A percentile compares a stretch with the other conserved stretches of the same genome.
Evolutionary conservation across 2,329 filamentous ascomycete species (phyloP).

Genomic region (Westerdykella sp.): DNA sequence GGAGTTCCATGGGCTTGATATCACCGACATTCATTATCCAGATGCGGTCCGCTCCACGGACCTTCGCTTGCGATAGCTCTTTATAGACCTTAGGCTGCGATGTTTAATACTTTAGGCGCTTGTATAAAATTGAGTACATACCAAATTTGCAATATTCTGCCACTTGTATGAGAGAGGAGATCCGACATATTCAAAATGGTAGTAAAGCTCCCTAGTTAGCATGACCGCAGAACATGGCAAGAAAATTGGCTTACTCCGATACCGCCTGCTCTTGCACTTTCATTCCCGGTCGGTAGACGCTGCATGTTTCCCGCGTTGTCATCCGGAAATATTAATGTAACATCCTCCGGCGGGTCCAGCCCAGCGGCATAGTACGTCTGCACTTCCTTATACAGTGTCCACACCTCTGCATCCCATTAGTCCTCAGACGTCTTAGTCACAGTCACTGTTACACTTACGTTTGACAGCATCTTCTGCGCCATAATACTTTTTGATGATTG

Average conservation of each 20-base stretch:
- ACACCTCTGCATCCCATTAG: slow-evolving; percentile 7
- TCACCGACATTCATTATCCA: slow-evolving; percentile 21
- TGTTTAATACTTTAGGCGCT: background rate
- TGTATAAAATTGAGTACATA: background rate
- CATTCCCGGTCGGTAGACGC: slow-evolving; percentile 12
- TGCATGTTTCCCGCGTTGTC: slow-evolving; percentile 17
- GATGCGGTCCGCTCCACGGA: slow-evolving; percentile 11
- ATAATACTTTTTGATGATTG: slow-evolving; percentile 7
- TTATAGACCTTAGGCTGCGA: slow-evolving; percentile 9
- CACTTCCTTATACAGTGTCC: slow-evolving; percentile 18
- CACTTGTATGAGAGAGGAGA: slow-evolving; percentile 14
- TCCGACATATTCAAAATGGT: slow-evolving; percentile 18
- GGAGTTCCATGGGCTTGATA: slow-evolving; percentile 18
- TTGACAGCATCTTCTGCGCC: slow-evolving; percentile 8
- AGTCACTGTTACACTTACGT: slow-evolving; percentile 4
- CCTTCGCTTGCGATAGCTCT: slow-evolving; percentile 11
- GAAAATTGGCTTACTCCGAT: slow-evolving; percentile 1
- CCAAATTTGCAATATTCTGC: slow-evolving; percentile 11
- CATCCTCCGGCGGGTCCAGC: slow-evolving; percentile 10
- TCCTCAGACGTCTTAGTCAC: background rate
- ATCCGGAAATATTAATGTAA: slow-evolving; percentile 14
- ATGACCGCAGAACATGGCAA: too few species aligned
- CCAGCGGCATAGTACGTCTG: slow-evolving; percentile 13
- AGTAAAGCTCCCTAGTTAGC: slow-evolving; percentile 6
- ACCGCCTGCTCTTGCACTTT: slow-evolving; percentile 7